Percentiles rank a stretch among this genome's conserved stretches.
These are phyloP conservation scores for Boletus mariae DNA, from an alignment of 1,284 basidiomycete genomes.

Conservation along the genomic window DNA sequence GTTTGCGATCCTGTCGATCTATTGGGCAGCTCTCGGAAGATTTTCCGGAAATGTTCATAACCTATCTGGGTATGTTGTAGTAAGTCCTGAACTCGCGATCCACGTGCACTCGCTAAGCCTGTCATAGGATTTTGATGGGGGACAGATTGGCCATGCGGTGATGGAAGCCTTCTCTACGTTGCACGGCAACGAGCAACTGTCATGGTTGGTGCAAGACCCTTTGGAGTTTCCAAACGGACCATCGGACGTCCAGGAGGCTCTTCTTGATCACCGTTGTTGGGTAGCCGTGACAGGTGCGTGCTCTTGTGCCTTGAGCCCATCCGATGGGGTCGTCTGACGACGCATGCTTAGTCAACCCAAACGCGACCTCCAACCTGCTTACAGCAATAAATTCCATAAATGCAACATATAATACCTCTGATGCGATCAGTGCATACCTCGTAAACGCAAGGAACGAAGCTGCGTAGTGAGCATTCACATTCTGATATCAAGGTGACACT, in stretches of 20 bases:
- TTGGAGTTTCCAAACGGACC: conserved; percentile 41
- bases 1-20: conserved; percentile 34
- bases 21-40: conserved; percentile 39
- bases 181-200: conserved; percentile 25
- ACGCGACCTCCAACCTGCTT: conserved; percentile 34
- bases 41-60: conserved; percentile 32
- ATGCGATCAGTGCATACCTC: conserved; percentile 36
- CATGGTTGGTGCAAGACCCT: conserved; percentile 41
- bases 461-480: conserved; percentile 41
- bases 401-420: conserved; percentile 34
- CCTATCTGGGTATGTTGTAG: conserved; percentile 38
- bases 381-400: conserved; percentile 31
- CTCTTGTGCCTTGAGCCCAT: too few species aligned
- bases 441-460: conserved; percentile 41
- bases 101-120: background rate
- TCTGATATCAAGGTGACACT: background rate
- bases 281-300: conserved; percentile 39
- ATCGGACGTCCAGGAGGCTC: conserved; percentile 32
- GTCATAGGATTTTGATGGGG: conserved; percentile 53
- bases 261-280: conserved; percentile 45
- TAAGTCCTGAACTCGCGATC: conserved; percentile 19
- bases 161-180: conserved; percentile 32
- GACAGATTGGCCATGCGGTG: conserved; percentile 42
- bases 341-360: conserved; percentile 36
- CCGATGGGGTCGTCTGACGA: background rate